Percentiles rank a stretch among this genome's conserved stretches.
Evolutionary conservation across 352 stramenopile genomes (phyloP).

Genomic region (Phytopythium delawarense): DNA sequence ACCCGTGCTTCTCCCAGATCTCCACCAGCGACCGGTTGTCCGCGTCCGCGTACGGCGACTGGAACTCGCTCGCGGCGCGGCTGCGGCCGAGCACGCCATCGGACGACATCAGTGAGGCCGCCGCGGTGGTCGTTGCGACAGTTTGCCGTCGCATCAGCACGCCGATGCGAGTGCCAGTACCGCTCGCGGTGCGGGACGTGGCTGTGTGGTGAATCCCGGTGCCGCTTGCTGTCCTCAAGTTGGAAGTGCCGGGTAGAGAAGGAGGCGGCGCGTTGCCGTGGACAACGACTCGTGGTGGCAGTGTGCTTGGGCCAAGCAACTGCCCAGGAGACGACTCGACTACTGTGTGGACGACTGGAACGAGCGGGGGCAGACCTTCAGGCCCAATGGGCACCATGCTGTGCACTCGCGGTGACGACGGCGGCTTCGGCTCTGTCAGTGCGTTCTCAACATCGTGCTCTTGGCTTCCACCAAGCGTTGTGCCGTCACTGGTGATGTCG

Average conservation of each 20-base stretch:
- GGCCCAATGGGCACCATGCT: not conserved
- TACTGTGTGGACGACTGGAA: not conserved
- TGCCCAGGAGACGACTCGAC: not conserved
- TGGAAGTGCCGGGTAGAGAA: not conserved
- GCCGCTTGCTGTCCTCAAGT: slow-evolving; percentile 14
- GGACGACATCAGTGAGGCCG: not conserved
- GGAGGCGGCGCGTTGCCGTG: not conserved
- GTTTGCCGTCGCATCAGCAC: slow-evolving; percentile 4
- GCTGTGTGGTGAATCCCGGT: slow-evolving; percentile 7
- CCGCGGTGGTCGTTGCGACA: not conserved
- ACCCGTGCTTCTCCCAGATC: slow-evolving; percentile 76
- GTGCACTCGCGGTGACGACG: not conserved
- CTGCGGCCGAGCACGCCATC: not conserved
- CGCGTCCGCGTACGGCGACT: slow-evolving; percentile 5
- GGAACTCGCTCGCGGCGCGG: not conserved
- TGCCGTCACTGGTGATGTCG: slow-evolving; percentile 3
- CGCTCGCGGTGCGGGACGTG: slow-evolving; percentile 15
- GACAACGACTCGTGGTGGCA: too few relatives aligned
- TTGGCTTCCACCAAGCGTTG: not conserved
- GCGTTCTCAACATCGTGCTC: too few relatives aligned
- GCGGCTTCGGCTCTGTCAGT: too few relatives aligned
- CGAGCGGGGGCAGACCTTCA: not conserved
- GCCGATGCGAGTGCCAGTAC: slow-evolving; percentile 17
- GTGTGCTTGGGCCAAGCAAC: not conserved
- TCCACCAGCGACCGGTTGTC: slow-evolving; percentile 34